phyloP scores from a whole-genome alignment of 164 flowering plant genomes.

The Stephania japonica region DNA sequence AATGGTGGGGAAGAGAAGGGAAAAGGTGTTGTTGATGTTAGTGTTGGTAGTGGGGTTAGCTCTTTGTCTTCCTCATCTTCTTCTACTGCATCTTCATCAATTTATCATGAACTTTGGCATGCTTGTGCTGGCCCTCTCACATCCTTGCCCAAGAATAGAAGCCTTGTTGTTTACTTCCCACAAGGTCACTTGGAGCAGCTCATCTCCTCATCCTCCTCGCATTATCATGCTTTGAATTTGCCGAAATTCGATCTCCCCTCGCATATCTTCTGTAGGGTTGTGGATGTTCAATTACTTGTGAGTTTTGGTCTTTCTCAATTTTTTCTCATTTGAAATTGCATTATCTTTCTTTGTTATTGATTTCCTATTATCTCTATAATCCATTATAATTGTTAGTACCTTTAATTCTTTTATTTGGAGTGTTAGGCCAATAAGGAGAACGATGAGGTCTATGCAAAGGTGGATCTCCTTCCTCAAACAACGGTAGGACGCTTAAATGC shows the following conservation, averaged over 20 bases:
- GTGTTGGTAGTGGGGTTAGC: no score
- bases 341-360: background rate
- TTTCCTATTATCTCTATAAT: background rate
- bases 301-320: slow-evolving; percentile 17
- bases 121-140: slow-evolving; percentile 92
- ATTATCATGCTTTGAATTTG: slow-evolving; percentile 42
- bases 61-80: slow-evolving; percentile 18
- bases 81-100: slow-evolving; percentile 31
- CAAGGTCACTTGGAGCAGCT: slow-evolving; percentile 89
- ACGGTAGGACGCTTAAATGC: slow-evolving; percentile 43
- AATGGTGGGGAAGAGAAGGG: no score
- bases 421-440: slow-evolving; percentile 79
- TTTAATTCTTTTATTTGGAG: slow-evolving; percentile 5
- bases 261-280: slow-evolving; percentile 80
- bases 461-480: slow-evolving; percentile 67
- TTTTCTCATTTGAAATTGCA: background rate
- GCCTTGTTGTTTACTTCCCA: slow-evolving; percentile 84
- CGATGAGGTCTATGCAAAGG: slow-evolving; percentile 89
- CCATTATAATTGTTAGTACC: background rate
- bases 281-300: slow-evolving; percentile 71
- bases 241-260: slow-evolving; percentile 67
- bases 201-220: slow-evolving; percentile 34
- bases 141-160: slow-evolving; percentile 73
- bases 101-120: slow-evolving; percentile 78
- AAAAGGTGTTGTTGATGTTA: no score